Evolutionary conservation across 179 eudicot genomes (phyloP), one percentile per base, ranked within the genome.

Genomic region (Spinacia oleracea): DNA sequence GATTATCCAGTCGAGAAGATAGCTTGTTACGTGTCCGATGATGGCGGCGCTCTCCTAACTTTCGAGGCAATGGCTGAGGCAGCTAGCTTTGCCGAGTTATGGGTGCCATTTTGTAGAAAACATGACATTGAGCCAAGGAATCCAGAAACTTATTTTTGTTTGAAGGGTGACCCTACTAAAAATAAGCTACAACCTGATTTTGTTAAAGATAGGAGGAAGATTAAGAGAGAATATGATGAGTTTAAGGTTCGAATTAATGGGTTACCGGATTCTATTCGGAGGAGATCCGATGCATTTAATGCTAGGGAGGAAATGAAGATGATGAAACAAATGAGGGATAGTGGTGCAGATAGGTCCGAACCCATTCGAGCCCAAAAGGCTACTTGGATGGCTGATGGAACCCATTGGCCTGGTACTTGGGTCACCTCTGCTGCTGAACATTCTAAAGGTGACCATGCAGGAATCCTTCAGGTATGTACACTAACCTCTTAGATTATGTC

Each of bases 1-100:
- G 97, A 94, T 29, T 94, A 93, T 80, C 97, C 98, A 0, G 97
- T 93, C 5, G 98, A 94, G 81, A 94, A 94, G 87, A 40, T 91
- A 3, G 84, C 97, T 35, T 94, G 98, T 74, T 94, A 93, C 66
- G 77, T 94, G 42, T 94, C 98, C 0, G 98, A 94, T 60, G 98
- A 94, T 62, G 98, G 98, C 12, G 98, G 97, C 3, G 94, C 98
- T 7, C 82, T 91, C 6, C 84, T 93, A 18, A 87, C 93, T 5
- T 94, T 94, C 21, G 98, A 94, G 76, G 98, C 98, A 8, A 93
- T 94, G 97, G 98, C 98, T 0, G 98, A 94, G 82, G 98, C 98
- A 27, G 88, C 90, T 5, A 90, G 93, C 50, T 94, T 94, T 56
- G 98, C 98, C 4, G 97, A 89, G 70, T 50, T 91, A 38, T 94